Conservation (phyloP, 2,329 filamentous ascomycete species). For the Talaromyces sp. region DNA sequence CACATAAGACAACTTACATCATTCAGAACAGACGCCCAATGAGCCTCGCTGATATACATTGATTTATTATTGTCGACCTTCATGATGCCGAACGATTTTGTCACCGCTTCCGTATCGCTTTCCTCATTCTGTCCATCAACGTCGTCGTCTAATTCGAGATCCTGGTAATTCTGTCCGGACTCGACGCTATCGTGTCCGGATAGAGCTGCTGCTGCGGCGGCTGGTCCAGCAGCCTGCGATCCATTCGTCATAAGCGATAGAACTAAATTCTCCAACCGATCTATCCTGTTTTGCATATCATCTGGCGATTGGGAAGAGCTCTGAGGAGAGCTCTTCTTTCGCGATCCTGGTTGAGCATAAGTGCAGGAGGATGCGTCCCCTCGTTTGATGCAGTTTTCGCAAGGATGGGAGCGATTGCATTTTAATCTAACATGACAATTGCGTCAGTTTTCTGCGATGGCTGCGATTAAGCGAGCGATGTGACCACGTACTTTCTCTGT, state of each 20-base stretch:
- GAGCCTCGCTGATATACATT: constrained; percentile 76
- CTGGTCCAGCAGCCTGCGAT: constrained; percentile 57
- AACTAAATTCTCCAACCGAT: constrained; percentile 87
- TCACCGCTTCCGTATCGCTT: constrained; percentile 67
- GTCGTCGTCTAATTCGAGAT: constrained; percentile 50
- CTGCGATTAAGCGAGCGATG: neutral
- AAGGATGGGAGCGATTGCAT: constrained; percentile 88
- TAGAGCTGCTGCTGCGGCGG: constrained; percentile 59
- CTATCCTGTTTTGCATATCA: constrained; percentile 98
- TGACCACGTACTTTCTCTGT: constrained; percentile 73
- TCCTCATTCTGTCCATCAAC: constrained; percentile 55
- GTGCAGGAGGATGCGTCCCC: constrained; percentile 77
- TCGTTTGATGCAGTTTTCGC: constrained; percentile 90
- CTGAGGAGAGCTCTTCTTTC: constrained; percentile 66
- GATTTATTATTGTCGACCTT: constrained; percentile 78
- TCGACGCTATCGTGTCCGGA: constrained; percentile 39
- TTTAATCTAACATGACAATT: constrained; percentile 59
- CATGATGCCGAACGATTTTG: constrained; percentile 73
- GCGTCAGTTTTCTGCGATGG: constrained; percentile 21
- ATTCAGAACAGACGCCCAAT: constrained; percentile 76
- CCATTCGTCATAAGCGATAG: constrained; percentile 92
- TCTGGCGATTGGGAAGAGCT: constrained; percentile 65
- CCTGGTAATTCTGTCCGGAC: constrained; percentile 37
- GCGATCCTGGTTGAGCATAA: constrained; percentile 66
- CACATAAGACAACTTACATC: constrained; percentile 50